Evolutionary conservation across 2,329 filamentous ascomycete species (phyloP).

Genomic region (Claviceps humidiphila): DNA sequence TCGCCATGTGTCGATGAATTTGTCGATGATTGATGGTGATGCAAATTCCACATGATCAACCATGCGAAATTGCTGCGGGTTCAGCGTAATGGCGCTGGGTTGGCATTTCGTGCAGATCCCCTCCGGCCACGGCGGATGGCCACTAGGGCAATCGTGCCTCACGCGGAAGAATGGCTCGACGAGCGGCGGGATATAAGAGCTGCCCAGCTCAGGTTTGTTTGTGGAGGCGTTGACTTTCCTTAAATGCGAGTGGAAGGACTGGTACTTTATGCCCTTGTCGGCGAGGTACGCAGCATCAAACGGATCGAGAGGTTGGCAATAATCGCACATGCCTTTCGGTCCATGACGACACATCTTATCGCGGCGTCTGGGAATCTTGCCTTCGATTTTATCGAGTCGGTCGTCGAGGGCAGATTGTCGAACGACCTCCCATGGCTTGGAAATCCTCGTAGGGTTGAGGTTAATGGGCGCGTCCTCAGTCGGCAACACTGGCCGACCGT

Average conservation of each 20-base stretch:
- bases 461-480: conserved; percentile 54
- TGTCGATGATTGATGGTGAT: conserved; percentile 69
- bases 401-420: conserved; percentile 82
- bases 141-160: conserved; percentile 76
- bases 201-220: conserved; percentile 87
- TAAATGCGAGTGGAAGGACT: conserved; percentile 89
- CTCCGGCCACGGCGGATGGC: conserved; percentile 85
- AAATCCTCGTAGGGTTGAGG: conserved; percentile 49
- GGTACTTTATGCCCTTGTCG: conserved; percentile 97
- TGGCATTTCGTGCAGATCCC: conserved; percentile 98
- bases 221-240: conserved; percentile 92
- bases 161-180: conserved; percentile 89
- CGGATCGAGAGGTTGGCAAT: conserved; percentile 93
- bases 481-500: conserved; percentile 59
- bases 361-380: conserved; percentile 67
- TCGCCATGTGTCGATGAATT: conserved; percentile 86
- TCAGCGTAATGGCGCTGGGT: conserved; percentile 88
- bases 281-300: conserved; percentile 79
- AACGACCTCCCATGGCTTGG: conserved; percentile 65
- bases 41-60: conserved; percentile 98
- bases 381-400: conserved; percentile 70
- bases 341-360: conserved; percentile 95
- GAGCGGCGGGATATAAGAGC: conserved; percentile 90
- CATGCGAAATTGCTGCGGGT: conserved; percentile 89
- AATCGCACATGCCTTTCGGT: conserved; percentile 97